Base-by-base conservation (phyloP, 23 red algal species). In the Pyropia yezoensis region DNA sequence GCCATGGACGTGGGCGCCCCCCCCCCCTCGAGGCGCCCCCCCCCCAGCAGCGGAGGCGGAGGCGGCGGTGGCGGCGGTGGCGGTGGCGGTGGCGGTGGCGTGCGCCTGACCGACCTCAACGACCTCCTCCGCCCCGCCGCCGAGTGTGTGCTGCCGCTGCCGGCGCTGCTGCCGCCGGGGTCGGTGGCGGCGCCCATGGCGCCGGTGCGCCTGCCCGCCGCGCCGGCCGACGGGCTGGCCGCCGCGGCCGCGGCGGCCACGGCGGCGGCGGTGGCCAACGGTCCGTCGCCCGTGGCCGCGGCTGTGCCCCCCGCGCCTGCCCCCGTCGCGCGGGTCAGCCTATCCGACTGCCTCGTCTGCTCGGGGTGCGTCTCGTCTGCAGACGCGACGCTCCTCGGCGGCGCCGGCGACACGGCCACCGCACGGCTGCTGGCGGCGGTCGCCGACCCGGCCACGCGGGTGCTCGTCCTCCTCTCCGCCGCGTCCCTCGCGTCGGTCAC, bases 351-450 rank as follows among this genome's bases (percentile, higher is more conserved):
- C 73, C 65, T 95, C 5, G 57, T 68, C 25, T 95, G 90, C 62
- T 73, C 76, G 13, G 90, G 90, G 32, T 95, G 90, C 66, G 76
- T 95, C 13, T 88, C 90, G 23, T 95, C 90, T n/a, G 90, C 90
- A 9, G 90, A 95, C 33, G 87, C 90, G 22, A 71, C 87, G 24
- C 63, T 95, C 1, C 59, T 95, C 23, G 55, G 25, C 19, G 15
- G 56, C 7, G 50, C 70, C 3, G 39, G 39, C 9, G 39, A 47
- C 39, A 47, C 39, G 39, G 39, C 39, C 3, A 47, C 39, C 0
- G 39, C 39, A 8, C 39, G 39, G 39, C 39, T 47, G 39, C 39
- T 47, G 4, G 11, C 39, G 6, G 39, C 39, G 6, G 39, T 13
- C 39, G 39, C 39, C 39, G 39, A 47, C 39, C 6, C 6, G 39